phyloP scores from a whole-genome alignment of 345 rosid species.

The Sonneratia caseolaris region DNA sequence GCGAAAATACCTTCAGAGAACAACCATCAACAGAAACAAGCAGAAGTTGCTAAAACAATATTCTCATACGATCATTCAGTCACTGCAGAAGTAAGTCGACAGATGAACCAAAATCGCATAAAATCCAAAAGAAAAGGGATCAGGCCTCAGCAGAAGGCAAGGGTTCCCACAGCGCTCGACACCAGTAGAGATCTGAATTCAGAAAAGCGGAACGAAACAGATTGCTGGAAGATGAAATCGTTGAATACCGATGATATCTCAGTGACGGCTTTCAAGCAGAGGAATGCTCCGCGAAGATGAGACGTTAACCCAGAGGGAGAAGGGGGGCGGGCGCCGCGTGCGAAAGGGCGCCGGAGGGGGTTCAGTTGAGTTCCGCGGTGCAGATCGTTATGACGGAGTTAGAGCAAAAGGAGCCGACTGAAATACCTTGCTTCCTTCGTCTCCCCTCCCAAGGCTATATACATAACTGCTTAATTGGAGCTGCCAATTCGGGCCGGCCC shows the following conservation, averaged over 20 bases:
- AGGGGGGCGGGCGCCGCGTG: not conserved
- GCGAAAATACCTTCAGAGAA: not conserved
- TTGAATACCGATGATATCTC: not conserved
- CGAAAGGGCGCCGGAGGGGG: not conserved
- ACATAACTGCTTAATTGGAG: too few relatives aligned
- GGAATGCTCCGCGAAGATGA: not conserved
- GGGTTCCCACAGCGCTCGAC: not conserved
- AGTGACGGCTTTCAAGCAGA: constrained; percentile 1
- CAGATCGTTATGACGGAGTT: constrained; percentile 7
- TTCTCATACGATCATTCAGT: not conserved
- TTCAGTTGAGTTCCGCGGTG: not conserved
- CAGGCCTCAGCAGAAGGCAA: not conserved
- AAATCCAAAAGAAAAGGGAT: not conserved
- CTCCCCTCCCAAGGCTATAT: too few relatives aligned
- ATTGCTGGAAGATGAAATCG: not conserved
- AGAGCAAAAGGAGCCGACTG: constrained; percentile 1
- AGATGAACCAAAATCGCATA: not conserved
- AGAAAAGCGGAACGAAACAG: not conserved
- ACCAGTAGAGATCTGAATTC: not conserved
- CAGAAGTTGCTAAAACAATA: not conserved
- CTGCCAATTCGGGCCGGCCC: too few relatives aligned
- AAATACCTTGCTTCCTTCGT: not conserved
- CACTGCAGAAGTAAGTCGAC: not conserved
- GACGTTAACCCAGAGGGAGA: not conserved
- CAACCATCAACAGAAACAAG: not conserved